Percentiles rank a stretch among this genome's conserved stretches.
Conservation (phyloP, 2,329 filamentous ascomycete species). For the Whalleya microplaca region DNA sequence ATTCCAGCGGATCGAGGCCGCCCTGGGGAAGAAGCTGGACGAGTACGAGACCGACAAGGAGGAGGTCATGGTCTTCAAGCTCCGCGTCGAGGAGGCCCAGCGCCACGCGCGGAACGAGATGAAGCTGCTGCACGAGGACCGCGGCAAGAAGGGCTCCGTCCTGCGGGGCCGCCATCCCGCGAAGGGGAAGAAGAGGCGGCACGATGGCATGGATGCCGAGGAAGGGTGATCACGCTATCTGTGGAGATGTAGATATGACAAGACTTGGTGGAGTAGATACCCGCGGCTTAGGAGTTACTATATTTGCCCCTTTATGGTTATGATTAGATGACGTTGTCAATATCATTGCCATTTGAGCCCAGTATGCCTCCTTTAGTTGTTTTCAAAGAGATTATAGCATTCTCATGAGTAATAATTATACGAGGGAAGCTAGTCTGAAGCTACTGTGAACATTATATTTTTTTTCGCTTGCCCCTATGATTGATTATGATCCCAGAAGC, state of each 20-base stretch:
- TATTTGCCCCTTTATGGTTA: background rate
- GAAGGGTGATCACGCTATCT: constrained; percentile 58
- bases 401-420: too few species aligned
- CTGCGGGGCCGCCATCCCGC: constrained; percentile 47
- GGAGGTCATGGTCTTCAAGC: constrained; percentile 81
- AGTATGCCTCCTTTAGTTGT: background rate
- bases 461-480: too few species aligned
- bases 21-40: constrained; percentile 74
- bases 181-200: constrained; percentile 48
- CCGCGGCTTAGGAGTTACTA: background rate
- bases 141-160: constrained; percentile 57
- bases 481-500: too few species aligned
- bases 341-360: background rate
- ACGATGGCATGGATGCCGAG: constrained; percentile 74
- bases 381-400: background rate
- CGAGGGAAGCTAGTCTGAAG: too few species aligned
- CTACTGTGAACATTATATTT: too few species aligned
- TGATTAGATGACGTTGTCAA: background rate
- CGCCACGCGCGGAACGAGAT: constrained; percentile 78
- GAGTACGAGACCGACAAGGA: constrained; percentile 75
- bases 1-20: constrained; percentile 79
- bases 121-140: constrained; percentile 76
- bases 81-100: constrained; percentile 82
- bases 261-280: background rate
- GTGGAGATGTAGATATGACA: background rate